A percentile compares a stretch with the other conserved stretches of the same genome.
Conservation (phyloP, 192 early-diverging fungal genomes). For the Coemansia sp. region DNA sequence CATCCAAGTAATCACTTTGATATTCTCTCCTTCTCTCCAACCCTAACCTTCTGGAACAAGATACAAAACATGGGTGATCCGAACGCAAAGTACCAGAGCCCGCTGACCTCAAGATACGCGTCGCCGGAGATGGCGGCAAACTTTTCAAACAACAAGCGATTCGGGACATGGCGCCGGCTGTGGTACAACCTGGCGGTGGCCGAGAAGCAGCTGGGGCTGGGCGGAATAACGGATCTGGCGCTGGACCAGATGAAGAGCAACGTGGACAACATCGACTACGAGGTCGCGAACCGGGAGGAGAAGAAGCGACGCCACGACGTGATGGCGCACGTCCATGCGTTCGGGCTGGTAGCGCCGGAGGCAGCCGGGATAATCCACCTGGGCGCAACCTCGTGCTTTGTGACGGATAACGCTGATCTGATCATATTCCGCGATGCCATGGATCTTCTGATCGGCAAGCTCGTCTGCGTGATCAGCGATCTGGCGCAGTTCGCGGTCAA, state of each 20-base stretch:
- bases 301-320: slow-evolving; percentile 95
- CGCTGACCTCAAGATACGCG: slow-evolving; percentile 97
- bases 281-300: slow-evolving; percentile 85
- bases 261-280: slow-evolving; percentile 88
- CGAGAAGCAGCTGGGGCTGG: slow-evolving; percentile 89
- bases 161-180: slow-evolving; percentile 91
- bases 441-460: slow-evolving; percentile 88
- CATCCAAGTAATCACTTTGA: too few species aligned
- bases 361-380: slow-evolving; percentile 97
- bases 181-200: slow-evolving; percentile 94
- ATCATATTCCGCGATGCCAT: slow-evolving; percentile 95
- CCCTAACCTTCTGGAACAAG: background rate
- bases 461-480: slow-evolving; percentile 79
- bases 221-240: slow-evolving; percentile 83
- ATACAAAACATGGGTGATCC: slow-evolving; percentile 29
- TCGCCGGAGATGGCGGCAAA: slow-evolving; percentile 95
- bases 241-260: slow-evolving; percentile 89
- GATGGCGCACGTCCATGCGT: slow-evolving; percentile 99
- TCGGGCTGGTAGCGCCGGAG: slow-evolving; percentile 79
- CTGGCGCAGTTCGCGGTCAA: slow-evolving; percentile 76
- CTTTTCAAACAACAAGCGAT: slow-evolving; percentile 96
- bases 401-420: slow-evolving; percentile 99
- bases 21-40: background rate
- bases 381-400: slow-evolving; percentile 98
- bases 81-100: slow-evolving; percentile 89